phyloP scores from a whole-genome alignment of 2,329 filamentous ascomycete genomes.

The Dothistroma septosporum region DNA sequence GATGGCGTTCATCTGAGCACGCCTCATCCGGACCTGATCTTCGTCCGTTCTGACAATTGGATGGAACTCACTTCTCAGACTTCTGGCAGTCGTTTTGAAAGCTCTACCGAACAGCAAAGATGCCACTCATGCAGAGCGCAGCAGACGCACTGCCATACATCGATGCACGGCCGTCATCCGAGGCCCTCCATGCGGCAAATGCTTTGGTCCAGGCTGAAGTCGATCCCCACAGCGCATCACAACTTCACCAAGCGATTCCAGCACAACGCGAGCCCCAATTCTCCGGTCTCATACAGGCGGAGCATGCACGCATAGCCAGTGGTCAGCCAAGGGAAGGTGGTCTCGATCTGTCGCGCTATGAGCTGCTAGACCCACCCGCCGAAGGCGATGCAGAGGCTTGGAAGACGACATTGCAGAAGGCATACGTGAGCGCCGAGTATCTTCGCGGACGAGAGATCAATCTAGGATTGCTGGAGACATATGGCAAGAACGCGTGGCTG shows the following conservation, averaged over 20 bases:
- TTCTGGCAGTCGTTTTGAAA: neutral
- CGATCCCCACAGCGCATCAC: conserved; percentile 43
- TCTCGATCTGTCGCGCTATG: conserved; percentile 78
- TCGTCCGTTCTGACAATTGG: neutral
- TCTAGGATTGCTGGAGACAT: conserved; percentile 70
- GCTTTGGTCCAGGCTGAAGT: conserved; percentile 67
- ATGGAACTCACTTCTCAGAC: neutral
- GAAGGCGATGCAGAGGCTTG: conserved; percentile 45
- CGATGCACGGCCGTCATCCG: conserved; percentile 64
- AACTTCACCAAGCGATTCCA: conserved; percentile 58
- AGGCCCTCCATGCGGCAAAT: conserved; percentile 62
- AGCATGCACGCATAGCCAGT: conserved; percentile 64
- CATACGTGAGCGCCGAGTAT: conserved; percentile 58
- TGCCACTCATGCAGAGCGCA: conserved; percentile 65
- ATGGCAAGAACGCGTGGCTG: conserved; percentile 89
- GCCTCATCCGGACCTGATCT: neutral
- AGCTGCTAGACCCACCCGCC: conserved; percentile 62
- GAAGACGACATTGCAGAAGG: conserved; percentile 50
- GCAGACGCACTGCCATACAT: conserved; percentile 85
- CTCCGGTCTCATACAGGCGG: conserved; percentile 61
- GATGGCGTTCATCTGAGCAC: neutral
- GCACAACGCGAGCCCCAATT: conserved; percentile 53
- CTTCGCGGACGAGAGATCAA: conserved; percentile 55
- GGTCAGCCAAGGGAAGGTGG: conserved; percentile 45
- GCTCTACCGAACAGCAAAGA: conserved; percentile 32